Evolutionary conservation across 345 rosid species (phyloP).

Genomic region (Angophora floribunda): DNA sequence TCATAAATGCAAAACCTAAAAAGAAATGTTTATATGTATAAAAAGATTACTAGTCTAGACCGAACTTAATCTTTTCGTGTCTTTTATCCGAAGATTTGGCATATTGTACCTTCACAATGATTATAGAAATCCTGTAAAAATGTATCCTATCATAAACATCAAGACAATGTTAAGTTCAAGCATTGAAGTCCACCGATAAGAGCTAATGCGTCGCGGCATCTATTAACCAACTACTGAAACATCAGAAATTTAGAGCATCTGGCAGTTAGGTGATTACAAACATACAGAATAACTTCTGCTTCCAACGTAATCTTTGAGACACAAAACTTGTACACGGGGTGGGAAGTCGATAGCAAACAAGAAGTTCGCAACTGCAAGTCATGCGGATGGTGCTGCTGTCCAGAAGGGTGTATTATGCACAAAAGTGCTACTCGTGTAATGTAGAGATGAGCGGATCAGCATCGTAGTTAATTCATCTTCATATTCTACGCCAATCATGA

Average conservation of each 20-base stretch:
- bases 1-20: neutral
- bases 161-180: neutral
- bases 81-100: neutral
- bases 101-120: too few relatives aligned
- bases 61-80: too few relatives aligned
- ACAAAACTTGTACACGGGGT: neutral
- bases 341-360: neutral
- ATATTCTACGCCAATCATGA: neutral
- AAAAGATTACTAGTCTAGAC: neutral
- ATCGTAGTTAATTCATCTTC: neutral
- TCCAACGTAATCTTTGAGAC: neutral
- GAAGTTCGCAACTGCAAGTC: neutral
- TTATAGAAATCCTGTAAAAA: neutral
- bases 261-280: neutral
- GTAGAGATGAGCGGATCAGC: neutral
- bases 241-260: neutral
- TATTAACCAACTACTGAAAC: neutral
- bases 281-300: neutral
- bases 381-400: neutral
- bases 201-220: neutral
- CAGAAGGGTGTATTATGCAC: neutral
- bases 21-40: neutral
- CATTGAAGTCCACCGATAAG: neutral
- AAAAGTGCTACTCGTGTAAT: neutral
- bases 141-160: neutral